Base-by-base conservation (phyloP, 257 asterid species). In the Nemophila menziesii region DNA sequence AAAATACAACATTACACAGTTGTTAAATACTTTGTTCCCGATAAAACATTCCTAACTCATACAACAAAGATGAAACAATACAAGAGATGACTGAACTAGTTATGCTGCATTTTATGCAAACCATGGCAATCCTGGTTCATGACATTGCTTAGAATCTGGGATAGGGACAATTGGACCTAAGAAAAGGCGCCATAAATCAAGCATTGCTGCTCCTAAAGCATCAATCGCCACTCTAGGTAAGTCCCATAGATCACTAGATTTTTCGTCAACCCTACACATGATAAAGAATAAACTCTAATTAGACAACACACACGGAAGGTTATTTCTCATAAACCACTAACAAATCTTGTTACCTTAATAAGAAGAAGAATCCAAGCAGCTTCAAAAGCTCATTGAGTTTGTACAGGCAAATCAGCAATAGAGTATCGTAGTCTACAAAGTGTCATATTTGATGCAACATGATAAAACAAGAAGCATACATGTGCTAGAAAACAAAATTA, bases 381-480 rank as follows among this genome's bases (percentile, higher is more conserved):
- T 63, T 63, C 81, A 33, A 74, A 69, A 20, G 56, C 70, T 86
- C 74, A 78, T 56, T 78, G 95, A 45, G 69, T 49, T n/a, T 51
- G 71, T 66, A 75, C 82, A 1, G 95, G 94, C 41, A 78, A 66
- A 60, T 74, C 73, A 55, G 81, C 69, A 48, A 69, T 55, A 46
- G 80, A 59, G 49, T 76, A 80, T 48, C 77, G 90, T 52, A 89
- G 66, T 54, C 92, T 73, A 29, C 95, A 82, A 42, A 89, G 94
- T 14, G 93, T 84, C 75, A 89, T 73, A 64, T 80, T 84, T 44
- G 98, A 79, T 18, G 76, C 4, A 45, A 78, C 92, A 20, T 89
- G 95, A 67, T 89, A 89, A 61, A 89, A 84, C 80, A 89, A 68
- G 84, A 89, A 89, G 73, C 98, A 84, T 58, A 65, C 93, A 16